These are phyloP conservation scores for Colletotrichum australisinense DNA, from an alignment of 2,329 filamentous ascomycete genomes.

Conservation along the genomic window DNA sequence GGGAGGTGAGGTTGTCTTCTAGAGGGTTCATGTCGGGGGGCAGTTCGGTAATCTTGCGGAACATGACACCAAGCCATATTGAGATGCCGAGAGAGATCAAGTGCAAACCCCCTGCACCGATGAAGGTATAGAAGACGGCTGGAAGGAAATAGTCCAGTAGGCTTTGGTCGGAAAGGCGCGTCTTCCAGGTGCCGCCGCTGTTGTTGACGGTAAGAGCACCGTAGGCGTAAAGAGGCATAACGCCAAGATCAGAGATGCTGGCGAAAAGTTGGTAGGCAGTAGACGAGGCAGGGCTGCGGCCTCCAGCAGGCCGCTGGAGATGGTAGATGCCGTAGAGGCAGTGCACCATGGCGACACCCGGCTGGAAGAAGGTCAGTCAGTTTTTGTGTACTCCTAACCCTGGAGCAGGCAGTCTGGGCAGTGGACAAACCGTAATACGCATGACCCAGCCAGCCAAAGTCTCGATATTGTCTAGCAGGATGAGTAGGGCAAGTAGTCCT, in stretches of 20 bases:
- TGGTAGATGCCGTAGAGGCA: slow-evolving; percentile 85
- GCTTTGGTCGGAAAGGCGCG: slow-evolving; percentile 69
- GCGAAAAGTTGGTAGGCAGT: slow-evolving; percentile 92
- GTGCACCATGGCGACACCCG: slow-evolving; percentile 79
- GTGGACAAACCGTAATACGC: slow-evolving; percentile 74
- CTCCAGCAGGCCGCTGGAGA: slow-evolving; percentile 75
- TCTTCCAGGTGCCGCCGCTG: slow-evolving; percentile 69
- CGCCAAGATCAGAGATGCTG: slow-evolving; percentile 73
- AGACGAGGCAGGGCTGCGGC: slow-evolving; percentile 81
- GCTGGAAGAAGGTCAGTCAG: slow-evolving; percentile 60
- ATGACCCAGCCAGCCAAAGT: slow-evolving; percentile 78
- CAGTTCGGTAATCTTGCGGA: slow-evolving; percentile 83
- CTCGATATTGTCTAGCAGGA: slow-evolving; percentile 79
- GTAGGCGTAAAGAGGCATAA: slow-evolving; percentile 68
- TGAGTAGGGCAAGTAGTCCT: slow-evolving; percentile 79
- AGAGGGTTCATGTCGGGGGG: slow-evolving; percentile 97
- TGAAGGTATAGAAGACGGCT: slow-evolving; percentile 75
- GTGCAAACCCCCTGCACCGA: slow-evolving; percentile 75
- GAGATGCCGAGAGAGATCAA: slow-evolving; percentile 76
- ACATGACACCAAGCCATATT: slow-evolving; percentile 80
- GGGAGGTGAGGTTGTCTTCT: slow-evolving; percentile 84
- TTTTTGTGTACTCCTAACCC: not conserved
- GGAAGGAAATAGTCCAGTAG: slow-evolving; percentile 71
- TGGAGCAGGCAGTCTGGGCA: not conserved
- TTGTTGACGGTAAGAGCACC: slow-evolving; percentile 59